Percentiles rank a stretch among this genome's conserved stretches.
These are phyloP conservation scores for Ilex paraguariensis DNA, from an alignment of 305 asterid species.

Conservation along the genomic window DNA sequence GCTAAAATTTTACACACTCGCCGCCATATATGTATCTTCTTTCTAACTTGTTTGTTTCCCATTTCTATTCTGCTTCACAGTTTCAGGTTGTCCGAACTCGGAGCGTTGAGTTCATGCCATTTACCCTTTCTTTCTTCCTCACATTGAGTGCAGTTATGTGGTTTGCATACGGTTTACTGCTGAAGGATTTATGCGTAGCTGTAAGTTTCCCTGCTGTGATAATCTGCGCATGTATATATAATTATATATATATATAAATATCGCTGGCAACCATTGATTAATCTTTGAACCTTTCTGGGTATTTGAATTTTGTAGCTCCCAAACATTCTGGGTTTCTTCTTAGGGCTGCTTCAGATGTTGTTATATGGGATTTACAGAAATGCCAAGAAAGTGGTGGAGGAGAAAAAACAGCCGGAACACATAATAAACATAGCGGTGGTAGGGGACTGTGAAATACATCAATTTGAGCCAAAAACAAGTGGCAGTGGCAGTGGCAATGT, in stretches of 20 bases:
- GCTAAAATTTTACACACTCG: not conserved
- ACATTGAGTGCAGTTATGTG: constrained; percentile 26
- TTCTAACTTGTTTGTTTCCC: too few relatives aligned
- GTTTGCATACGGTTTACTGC: constrained; percentile 21
- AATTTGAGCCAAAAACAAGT: not conserved
- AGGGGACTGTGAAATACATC: constrained; percentile 23
- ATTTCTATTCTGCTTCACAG: not conserved
- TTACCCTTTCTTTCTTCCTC: constrained; percentile 15
- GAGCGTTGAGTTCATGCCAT: constrained; percentile 8
- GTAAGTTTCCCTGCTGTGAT: constrained; percentile 6
- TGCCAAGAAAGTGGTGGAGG: constrained; percentile 13
- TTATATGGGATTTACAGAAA: constrained; percentile 25
- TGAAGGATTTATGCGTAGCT: constrained; percentile 19
- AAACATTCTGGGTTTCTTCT: constrained; percentile 31
- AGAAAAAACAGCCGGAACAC: constrained; percentile 13
- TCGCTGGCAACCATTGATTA: not conserved
- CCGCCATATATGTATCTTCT: too few relatives aligned
- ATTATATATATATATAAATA: too few relatives aligned
- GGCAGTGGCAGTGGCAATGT: not conserved
- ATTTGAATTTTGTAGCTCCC: constrained; percentile 20
- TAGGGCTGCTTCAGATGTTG: constrained; percentile 32
- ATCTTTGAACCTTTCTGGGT: not conserved
- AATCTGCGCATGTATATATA: too few relatives aligned
- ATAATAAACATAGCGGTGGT: constrained; percentile 13
- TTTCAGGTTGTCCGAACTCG: constrained; percentile 1